Percentiles rank a stretch among this genome's conserved stretches.
Evolutionary conservation across 2,329 filamentous ascomycete species (phyloP).

Genomic region (Sclerotiophoma versabilis): DNA sequence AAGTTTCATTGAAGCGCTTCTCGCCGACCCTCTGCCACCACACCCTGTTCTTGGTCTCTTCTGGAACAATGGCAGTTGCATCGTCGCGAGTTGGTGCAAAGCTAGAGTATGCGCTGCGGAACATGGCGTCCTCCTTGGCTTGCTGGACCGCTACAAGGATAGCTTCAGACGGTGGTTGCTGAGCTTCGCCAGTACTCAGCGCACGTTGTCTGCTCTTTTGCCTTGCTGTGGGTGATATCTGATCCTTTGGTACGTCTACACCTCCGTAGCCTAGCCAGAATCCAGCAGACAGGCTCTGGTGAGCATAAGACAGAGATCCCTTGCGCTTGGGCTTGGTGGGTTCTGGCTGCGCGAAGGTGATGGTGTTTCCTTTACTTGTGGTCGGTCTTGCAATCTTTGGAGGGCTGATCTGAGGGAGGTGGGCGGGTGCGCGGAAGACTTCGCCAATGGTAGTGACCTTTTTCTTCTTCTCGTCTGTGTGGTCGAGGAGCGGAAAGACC

Average conservation of each 20-base stretch:
- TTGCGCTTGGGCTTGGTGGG: constrained; percentile 55
- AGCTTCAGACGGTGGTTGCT: constrained; percentile 57
- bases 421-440: constrained; percentile 72
- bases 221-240: constrained; percentile 67
- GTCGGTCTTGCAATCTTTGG: constrained; percentile 75
- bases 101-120: constrained; percentile 78
- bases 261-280: constrained; percentile 68
- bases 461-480: constrained; percentile 55
- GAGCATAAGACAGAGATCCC: constrained; percentile 65
- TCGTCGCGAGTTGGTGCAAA: constrained; percentile 81
- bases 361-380: constrained; percentile 63
- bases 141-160: constrained; percentile 56
- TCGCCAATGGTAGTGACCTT: constrained; percentile 73
- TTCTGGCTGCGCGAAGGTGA: constrained; percentile 62
- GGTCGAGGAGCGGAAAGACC: constrained; percentile 62
- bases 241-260: constrained; percentile 51
- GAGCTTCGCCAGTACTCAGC: constrained; percentile 69
- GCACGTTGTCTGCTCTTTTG: constrained; percentile 75
- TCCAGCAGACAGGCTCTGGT: constrained; percentile 69
- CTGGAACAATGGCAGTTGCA: constrained; percentile 72
- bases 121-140: constrained; percentile 75
- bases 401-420: constrained; percentile 70
- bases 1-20: constrained; percentile 69
- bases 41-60: constrained; percentile 69
- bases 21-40: constrained; percentile 80